Evolutionary conservation across 768 basidiomycete species (phyloP).

Genomic region (Pisolithus albus): DNA sequence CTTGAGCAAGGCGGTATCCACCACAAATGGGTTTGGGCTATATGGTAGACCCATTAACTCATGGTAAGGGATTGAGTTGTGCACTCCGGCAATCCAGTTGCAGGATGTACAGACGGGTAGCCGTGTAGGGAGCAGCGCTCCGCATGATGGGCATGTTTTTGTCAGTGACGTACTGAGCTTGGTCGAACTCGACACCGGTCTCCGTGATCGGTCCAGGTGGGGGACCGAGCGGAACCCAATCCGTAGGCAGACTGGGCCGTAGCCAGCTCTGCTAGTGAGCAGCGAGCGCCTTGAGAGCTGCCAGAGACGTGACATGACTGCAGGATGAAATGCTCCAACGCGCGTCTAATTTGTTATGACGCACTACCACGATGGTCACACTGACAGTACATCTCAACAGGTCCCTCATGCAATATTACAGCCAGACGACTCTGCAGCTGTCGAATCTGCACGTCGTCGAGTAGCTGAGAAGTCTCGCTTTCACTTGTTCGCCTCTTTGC

Average conservation of each 20-base stretch:
- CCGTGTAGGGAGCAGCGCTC: conserved; percentile 47
- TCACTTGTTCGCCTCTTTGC: conserved; percentile 26
- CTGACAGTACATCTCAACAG: conserved; percentile 30
- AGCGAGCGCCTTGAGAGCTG: background rate
- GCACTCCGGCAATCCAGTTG: conserved; percentile 54
- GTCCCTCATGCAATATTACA: conserved; percentile 15
- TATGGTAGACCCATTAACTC: conserved; percentile 60
- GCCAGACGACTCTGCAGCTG: conserved; percentile 36
- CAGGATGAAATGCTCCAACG: background rate
- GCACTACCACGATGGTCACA: background rate
- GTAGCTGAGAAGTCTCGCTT: conserved; percentile 33
- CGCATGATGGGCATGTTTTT: conserved; percentile 56
- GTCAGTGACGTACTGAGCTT: conserved; percentile 6
- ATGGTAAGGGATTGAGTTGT: conserved; percentile 52
- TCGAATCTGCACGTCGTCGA: conserved; percentile 42
- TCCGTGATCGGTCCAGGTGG: background rate
- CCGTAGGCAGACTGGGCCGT: background rate
- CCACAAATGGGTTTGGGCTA: conserved; percentile 59
- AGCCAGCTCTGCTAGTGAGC: background rate
- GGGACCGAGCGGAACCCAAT: background rate
- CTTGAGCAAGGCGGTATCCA: conserved; percentile 58
- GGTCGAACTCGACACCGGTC: background rate
- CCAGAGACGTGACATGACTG: conserved; percentile 4
- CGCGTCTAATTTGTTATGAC: background rate
- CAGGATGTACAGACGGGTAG: conserved; percentile 76